Percentiles rank a stretch among this genome's conserved stretches.
Conservation (phyloP, 768 basidiomycete species). For the Dentipellis sp. region DNA sequence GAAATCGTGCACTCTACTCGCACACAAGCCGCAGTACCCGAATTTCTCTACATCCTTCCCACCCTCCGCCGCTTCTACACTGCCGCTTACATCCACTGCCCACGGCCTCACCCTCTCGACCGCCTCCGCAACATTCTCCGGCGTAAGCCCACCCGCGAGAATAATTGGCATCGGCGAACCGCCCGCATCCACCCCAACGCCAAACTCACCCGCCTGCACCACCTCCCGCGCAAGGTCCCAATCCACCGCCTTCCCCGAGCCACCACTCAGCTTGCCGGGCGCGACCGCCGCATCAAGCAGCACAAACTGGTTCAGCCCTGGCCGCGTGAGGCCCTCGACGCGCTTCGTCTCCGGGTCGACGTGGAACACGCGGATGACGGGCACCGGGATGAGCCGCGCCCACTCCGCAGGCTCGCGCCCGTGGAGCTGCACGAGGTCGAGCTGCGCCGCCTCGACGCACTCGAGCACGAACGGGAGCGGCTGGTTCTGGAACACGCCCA, state of each 20-base stretch:
- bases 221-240: slow-evolving; percentile 66
- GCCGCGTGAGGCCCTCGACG: slow-evolving; percentile 54
- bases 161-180: slow-evolving; percentile 38
- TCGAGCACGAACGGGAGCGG: slow-evolving; percentile 61
- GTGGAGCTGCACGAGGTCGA: slow-evolving; percentile 92
- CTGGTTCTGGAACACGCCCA: slow-evolving; percentile 94
- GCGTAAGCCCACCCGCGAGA: slow-evolving; percentile 82
- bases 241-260: slow-evolving; percentile 74
- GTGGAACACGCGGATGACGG: slow-evolving; percentile 88
- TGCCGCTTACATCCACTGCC: slow-evolving; percentile 92
- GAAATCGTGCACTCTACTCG: too few relatives aligned
- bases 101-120: slow-evolving; percentile 66
- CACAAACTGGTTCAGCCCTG: slow-evolving; percentile 67
- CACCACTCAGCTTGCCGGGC: slow-evolving; percentile 67
- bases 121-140: slow-evolving; percentile 65
- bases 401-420: slow-evolving; percentile 82
- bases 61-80: slow-evolving; percentile 66
- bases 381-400: slow-evolving; percentile 80
- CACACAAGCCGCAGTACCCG: too few relatives aligned
- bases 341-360: slow-evolving; percentile 34
- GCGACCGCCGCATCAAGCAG: slow-evolving; percentile 58
- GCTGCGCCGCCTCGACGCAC: slow-evolving; percentile 54
- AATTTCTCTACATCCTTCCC: slow-evolving; percentile 55
- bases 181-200: too few relatives aligned
- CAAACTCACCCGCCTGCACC: slow-evolving; percentile 59